phyloP scores from a whole-genome alignment of 2,329 filamentous ascomycete genomes.

The Ascochyta koolunga region DNA sequence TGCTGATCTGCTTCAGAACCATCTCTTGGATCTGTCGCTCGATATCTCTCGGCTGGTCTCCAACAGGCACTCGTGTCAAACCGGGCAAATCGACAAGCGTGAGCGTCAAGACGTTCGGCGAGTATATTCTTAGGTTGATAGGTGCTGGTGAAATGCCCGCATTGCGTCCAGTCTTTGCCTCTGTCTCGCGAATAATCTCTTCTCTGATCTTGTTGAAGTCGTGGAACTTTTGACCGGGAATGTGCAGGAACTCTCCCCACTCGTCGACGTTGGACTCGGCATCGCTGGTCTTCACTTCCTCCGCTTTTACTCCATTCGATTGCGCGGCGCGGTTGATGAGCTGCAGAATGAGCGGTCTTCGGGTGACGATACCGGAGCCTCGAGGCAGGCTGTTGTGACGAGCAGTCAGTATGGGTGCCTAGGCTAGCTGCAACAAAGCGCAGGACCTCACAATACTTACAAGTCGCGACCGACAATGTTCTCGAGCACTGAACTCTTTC shows the following conservation, averaged over 20 bases:
- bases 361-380: conserved; percentile 96
- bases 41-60: conserved; percentile 95
- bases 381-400: conserved; percentile 75
- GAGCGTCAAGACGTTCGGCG: conserved; percentile 94
- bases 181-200: conserved; percentile 95
- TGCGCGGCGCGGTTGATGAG: conserved; percentile 84
- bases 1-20: conserved; percentile 98
- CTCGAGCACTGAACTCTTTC: conserved; percentile 98
- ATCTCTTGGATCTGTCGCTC: conserved; percentile 96
- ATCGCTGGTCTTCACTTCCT: conserved; percentile 72
- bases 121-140: conserved; percentile 98
- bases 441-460: conserved; percentile 62
- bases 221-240: conserved; percentile 95
- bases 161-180: conserved; percentile 94
- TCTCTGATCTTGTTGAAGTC: conserved; percentile 99
- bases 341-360: conserved; percentile 93
- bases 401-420: conserved; percentile 33
- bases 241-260: conserved; percentile 98
- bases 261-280: conserved; percentile 91
- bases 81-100: conserved; percentile 96
- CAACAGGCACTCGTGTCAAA: conserved; percentile 94
- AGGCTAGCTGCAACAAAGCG: conserved; percentile 1
- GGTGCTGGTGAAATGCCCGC: conserved; percentile 94
- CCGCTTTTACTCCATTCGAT: conserved; percentile 70
- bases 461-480: conserved; percentile 99